phyloP scores from a whole-genome alignment of 805 yeast species.

The Starmera pachycereana region DNA sequence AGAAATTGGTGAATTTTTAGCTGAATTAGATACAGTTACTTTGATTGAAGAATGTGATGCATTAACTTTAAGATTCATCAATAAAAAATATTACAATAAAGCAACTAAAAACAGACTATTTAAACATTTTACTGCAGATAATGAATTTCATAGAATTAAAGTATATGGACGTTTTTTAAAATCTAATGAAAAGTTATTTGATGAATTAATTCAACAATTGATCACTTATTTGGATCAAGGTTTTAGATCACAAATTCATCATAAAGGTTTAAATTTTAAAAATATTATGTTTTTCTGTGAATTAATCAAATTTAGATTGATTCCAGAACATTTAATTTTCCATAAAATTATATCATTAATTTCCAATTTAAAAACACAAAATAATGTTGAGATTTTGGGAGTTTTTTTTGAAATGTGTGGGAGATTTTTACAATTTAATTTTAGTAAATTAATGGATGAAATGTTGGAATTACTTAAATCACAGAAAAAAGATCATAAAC shows the following conservation, averaged over 20 bases:
- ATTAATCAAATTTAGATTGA: conserved; percentile 61
- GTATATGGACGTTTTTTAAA: conserved; percentile 61
- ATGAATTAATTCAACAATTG: conserved; percentile 42
- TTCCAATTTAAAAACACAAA: conserved; percentile 36
- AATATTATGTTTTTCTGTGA: conserved; percentile 61
- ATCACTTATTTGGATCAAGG: conserved; percentile 45
- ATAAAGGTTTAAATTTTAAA: conserved; percentile 40
- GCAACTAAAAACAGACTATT: conserved; percentile 57
- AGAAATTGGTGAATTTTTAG: conserved; percentile 32
- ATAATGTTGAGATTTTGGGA: conserved; percentile 58
- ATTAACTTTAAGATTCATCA: conserved; percentile 38
- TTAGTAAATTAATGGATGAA: conserved; percentile 46
- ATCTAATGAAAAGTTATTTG: conserved; percentile 38
- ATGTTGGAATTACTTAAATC: conserved; percentile 48
- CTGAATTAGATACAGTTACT: conserved; percentile 29
- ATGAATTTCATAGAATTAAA: conserved; percentile 34
- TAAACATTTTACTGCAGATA: conserved; percentile 41
- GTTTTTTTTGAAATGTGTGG: conserved; percentile 73
- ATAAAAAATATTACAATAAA: conserved; percentile 47
- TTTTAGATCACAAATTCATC: conserved; percentile 50
- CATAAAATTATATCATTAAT: conserved; percentile 61
- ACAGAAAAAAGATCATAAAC: conserved; percentile 35
- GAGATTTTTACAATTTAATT: conserved; percentile 49
- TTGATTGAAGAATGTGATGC: conserved; percentile 41
- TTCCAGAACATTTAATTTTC: conserved; percentile 62